A percentile compares a stretch with the other conserved stretches of the same genome.
Conservation (phyloP, 1,139 yeast species). For the Suhomyces taliae region DNA sequence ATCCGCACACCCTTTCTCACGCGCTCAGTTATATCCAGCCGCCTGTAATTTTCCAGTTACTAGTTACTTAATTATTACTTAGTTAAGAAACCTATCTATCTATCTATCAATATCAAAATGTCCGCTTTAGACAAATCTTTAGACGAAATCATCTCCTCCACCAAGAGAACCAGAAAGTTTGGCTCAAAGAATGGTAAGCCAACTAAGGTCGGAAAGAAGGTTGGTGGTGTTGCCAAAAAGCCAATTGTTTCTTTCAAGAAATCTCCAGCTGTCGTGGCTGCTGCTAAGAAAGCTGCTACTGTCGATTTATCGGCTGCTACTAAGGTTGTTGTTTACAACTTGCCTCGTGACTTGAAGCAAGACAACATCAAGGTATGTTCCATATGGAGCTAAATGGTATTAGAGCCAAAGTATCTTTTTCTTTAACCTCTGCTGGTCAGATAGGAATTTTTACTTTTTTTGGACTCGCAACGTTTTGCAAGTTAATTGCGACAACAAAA, state of each 20-base stretch:
- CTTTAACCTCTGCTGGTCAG: constrained; percentile 2
- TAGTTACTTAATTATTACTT: not conserved
- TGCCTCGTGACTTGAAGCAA: constrained; percentile 74
- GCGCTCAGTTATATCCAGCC: not conserved
- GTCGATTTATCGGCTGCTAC: constrained; percentile 62
- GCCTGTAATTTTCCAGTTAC: not conserved
- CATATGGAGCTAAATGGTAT: constrained; percentile 5
- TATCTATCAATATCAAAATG: constrained; percentile 19
- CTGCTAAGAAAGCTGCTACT: constrained; percentile 20
- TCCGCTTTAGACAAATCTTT: constrained; percentile 86
- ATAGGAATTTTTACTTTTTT: not conserved
- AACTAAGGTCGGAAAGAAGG: constrained; percentile 40
- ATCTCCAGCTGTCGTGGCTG: constrained; percentile 32
- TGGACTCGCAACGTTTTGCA: not conserved
- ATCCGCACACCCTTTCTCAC: not conserved
- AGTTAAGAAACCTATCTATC: not conserved
- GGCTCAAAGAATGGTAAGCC: constrained; percentile 21
- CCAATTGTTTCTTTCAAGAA: constrained; percentile 42
- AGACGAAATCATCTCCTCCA: constrained; percentile 87
- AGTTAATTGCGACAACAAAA: constrained; percentile 3
- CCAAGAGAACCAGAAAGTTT: constrained; percentile 34
- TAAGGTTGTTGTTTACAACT: constrained; percentile 75
- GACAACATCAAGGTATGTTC: constrained; percentile 81
- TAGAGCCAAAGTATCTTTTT: not conserved
- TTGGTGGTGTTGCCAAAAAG: constrained; percentile 31